phyloP scores from a whole-genome alignment of 805 yeast genomes.

The Kodamaea nitidulidarum region DNA sequence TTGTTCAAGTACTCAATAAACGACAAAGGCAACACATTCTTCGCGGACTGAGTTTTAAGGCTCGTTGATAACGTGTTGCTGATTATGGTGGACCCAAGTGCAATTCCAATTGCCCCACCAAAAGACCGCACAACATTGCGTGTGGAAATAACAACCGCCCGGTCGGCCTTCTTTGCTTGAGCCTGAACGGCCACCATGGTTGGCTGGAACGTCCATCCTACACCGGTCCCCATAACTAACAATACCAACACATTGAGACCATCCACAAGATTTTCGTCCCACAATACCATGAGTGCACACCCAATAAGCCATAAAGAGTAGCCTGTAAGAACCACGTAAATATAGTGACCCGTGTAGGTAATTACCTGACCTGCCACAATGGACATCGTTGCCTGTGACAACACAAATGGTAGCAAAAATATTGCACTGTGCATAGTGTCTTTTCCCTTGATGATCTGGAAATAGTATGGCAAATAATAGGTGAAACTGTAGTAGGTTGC shows the following conservation, averaged over 20 bases:
- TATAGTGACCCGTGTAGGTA: slow-evolving; percentile 40
- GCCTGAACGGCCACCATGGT: slow-evolving; percentile 55
- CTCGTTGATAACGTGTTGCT: slow-evolving; percentile 30
- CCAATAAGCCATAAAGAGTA: slow-evolving; percentile 41
- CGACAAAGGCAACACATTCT: slow-evolving; percentile 13
- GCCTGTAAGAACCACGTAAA: slow-evolving; percentile 39
- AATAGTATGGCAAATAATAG: slow-evolving; percentile 48
- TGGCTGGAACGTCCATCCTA: slow-evolving; percentile 53
- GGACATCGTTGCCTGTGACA: slow-evolving; percentile 40
- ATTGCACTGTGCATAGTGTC: slow-evolving; percentile 39
- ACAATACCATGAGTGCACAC: slow-evolving; percentile 33
- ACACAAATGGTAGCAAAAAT: slow-evolving; percentile 42
- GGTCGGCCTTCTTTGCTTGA: slow-evolving; percentile 45
- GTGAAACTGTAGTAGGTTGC: slow-evolving; percentile 43
- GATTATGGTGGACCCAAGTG: slow-evolving; percentile 39
- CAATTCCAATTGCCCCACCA: slow-evolving; percentile 62
- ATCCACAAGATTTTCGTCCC: slow-evolving; percentile 25
- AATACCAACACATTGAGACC: slow-evolving; percentile 32
- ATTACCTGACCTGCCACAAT: slow-evolving; percentile 45
- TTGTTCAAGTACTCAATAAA: slow-evolving; percentile 11
- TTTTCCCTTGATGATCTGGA: slow-evolving; percentile 42
- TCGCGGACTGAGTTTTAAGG: slow-evolving; percentile 11
- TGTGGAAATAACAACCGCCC: slow-evolving; percentile 57
- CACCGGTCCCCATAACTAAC: slow-evolving; percentile 32
- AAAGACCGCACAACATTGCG: slow-evolving; percentile 55